Percentiles rank a stretch among this genome's conserved stretches.
phyloP scores from a whole-genome alignment of 1,284 basidiomycete species.

The Phylloporus sp. region DNA sequence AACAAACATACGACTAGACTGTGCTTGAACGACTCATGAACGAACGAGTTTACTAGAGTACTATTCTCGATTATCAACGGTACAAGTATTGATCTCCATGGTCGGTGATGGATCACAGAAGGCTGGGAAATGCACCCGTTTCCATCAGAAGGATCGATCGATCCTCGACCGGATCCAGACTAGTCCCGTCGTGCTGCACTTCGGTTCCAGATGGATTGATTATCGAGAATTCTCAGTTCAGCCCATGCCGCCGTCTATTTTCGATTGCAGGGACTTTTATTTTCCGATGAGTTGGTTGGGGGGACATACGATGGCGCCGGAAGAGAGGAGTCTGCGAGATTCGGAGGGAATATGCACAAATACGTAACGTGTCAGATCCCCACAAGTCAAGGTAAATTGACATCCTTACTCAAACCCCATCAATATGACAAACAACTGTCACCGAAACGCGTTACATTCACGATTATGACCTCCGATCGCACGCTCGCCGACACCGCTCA shows the following conservation, averaged over 20 bases:
- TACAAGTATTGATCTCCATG: conserved; percentile 4
- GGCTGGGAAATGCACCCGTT: conserved; percentile 22
- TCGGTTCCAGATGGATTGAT: conserved; percentile 13
- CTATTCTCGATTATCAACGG: not conserved
- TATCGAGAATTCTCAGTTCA: conserved; percentile 6
- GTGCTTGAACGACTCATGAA: not conserved
- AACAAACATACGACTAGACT: not conserved
- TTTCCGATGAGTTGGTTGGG: conserved; percentile 1
- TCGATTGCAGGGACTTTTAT: conserved; percentile 10
- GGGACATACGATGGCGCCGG: conserved; percentile 12
- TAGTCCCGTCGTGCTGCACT: conserved; percentile 15
- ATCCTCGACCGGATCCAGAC: conserved; percentile 23
- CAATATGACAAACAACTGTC: conserved; percentile 29
- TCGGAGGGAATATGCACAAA: conserved; percentile 9
- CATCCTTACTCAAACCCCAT: conserved; percentile 31
- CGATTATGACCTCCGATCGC: conserved; percentile 18
- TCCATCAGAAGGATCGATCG: conserved; percentile 38
- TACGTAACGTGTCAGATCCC: conserved; percentile 35
- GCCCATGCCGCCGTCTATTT: conserved; percentile 2
- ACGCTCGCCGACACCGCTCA: conserved; percentile 5
- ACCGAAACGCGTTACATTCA: conserved; percentile 15
- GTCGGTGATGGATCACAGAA: conserved; percentile 15
- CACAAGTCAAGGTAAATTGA: conserved; percentile 33
- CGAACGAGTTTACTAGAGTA: not conserved
- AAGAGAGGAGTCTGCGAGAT: conserved; percentile 4